Evolutionary conservation across 2,329 filamentous ascomycete genomes (phyloP).

Genomic region (Fonsecaea monophora): DNA sequence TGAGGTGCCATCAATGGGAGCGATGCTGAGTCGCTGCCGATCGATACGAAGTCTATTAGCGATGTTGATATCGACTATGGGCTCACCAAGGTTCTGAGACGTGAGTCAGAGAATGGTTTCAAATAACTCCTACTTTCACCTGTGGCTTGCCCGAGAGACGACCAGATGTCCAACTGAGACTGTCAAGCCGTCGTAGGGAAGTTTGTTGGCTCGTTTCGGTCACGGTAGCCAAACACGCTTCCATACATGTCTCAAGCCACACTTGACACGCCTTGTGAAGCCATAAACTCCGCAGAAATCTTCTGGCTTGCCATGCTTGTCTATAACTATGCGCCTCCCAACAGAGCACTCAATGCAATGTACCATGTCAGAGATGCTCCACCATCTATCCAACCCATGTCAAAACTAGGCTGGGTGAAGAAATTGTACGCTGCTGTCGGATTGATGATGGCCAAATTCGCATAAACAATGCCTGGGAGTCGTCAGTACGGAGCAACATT

Average conservation of each 20-base stretch:
- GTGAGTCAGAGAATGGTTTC: neutral
- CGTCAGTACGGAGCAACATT: conserved; percentile 4
- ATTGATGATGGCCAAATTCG: conserved; percentile 80
- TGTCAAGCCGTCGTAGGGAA: neutral
- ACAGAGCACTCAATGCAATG: conserved; percentile 76
- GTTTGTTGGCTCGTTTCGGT: neutral
- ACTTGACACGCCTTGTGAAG: neutral
- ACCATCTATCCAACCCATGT: conserved; percentile 71
- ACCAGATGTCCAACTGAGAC: neutral
- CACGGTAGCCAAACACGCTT: neutral
- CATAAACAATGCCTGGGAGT: conserved; percentile 70
- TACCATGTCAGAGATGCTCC: conserved; percentile 88
- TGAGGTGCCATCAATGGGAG: neutral
- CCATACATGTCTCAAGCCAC: neutral
- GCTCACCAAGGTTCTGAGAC: neutral
- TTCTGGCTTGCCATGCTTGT: neutral
- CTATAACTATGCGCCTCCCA: conserved; percentile 45
- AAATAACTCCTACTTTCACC: neutral
- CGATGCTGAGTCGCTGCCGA: neutral
- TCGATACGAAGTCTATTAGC: neutral
- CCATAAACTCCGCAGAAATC: neutral
- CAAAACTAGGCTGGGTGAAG: conserved; percentile 71
- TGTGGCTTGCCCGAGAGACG: neutral
- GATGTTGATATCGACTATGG: conserved; percentile 1
- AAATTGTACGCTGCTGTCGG: conserved; percentile 73